These are phyloP conservation scores for Coemansia sp. DNA, from an alignment of 192 early-diverging fungal species.

Conservation along the genomic window DNA sequence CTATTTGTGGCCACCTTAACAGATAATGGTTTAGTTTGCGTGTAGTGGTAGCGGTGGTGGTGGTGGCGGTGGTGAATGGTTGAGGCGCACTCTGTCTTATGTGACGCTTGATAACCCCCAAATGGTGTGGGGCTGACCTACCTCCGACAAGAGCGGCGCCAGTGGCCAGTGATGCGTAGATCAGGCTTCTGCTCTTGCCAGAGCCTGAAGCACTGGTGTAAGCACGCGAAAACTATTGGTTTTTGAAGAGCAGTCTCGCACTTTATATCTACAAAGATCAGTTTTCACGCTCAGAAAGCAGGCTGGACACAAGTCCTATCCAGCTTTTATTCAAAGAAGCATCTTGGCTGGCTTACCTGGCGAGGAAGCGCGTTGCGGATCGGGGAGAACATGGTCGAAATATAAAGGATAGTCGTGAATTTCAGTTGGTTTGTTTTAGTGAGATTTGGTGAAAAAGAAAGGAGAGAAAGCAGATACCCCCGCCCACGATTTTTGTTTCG, in stretches of 20 bases:
- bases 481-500: too few species aligned
- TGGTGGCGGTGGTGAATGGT: background rate
- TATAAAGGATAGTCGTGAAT: background rate
- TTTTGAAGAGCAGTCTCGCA: too few species aligned
- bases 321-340: background rate
- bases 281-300: too few species aligned
- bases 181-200: slow-evolving; percentile 28
- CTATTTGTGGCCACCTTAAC: slow-evolving; percentile 19
- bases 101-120: background rate
- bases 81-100: background rate
- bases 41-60: background rate
- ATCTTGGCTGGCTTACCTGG: slow-evolving; percentile 24
- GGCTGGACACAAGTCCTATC: background rate
- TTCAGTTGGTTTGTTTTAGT: background rate
- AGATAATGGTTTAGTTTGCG: slow-evolving; percentile 2
- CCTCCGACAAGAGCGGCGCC: slow-evolving; percentile 49
- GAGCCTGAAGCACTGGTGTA: slow-evolving; percentile 41
- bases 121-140: slow-evolving; percentile 19
- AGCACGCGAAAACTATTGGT: slow-evolving; percentile 36
- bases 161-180: slow-evolving; percentile 47
- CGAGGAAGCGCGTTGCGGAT: slow-evolving; percentile 39
- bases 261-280: too few species aligned
- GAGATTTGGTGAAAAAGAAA: too few species aligned
- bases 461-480: background rate
- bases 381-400: slow-evolving; percentile 32